Evolutionary conservation across 2,329 filamentous ascomycete species (phyloP).

Genomic region (Curvularia sp.): DNA sequence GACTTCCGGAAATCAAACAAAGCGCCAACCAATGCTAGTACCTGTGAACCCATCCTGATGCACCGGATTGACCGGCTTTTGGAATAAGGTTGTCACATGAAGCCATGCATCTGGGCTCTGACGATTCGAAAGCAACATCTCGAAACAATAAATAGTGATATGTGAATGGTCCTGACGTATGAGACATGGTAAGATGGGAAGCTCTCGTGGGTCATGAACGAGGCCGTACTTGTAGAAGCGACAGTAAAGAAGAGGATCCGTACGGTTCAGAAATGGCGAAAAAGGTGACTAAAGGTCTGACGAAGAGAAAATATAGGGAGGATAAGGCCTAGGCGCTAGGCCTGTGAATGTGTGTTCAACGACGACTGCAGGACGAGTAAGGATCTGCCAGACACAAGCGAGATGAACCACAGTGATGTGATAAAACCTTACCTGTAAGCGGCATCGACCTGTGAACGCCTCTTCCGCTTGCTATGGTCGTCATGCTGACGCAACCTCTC

Average conservation of each 20-base stretch:
- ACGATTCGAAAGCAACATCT: not conserved
- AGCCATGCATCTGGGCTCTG: not conserved
- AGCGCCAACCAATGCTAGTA: not conserved
- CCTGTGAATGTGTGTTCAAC: conserved; percentile 11
- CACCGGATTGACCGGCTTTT: not conserved
- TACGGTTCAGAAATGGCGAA: not conserved
- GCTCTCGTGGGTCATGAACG: conserved; percentile 4
- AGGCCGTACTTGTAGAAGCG: not conserved
- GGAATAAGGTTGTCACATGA: not conserved
- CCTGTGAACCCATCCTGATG: not conserved
- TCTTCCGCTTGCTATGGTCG: conserved; percentile 47
- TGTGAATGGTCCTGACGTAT: not conserved
- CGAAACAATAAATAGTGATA: not conserved
- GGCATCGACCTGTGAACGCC: conserved; percentile 46
- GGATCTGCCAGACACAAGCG: conserved; percentile 1
- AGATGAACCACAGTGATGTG: not conserved
- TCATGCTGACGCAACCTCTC: conserved; percentile 46
- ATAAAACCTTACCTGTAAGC: conserved; percentile 44
- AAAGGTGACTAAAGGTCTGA: not conserved
- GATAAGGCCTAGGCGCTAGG: not conserved
- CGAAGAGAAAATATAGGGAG: not conserved
- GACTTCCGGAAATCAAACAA: not conserved
- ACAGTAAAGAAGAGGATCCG: not conserved
- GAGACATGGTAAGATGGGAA: not conserved
- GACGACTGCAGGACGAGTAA: conserved; percentile 22